Percentiles rank a stretch among this genome's conserved stretches.
phyloP scores from a whole-genome alignment of 208 protist genomes.

The Porcisia hertigi region DNA sequence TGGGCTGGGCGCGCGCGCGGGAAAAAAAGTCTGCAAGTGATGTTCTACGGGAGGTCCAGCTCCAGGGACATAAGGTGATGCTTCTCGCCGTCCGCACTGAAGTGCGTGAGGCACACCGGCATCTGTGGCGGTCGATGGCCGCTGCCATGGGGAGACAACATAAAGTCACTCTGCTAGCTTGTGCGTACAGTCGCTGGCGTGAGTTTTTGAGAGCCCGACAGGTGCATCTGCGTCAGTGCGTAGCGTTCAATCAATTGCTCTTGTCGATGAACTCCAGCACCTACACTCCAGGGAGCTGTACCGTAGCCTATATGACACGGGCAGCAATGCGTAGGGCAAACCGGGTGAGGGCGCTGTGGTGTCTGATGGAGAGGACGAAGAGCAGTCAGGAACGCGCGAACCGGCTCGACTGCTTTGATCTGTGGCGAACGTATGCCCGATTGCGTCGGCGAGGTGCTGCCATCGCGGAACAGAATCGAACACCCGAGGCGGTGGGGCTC shows the following conservation, averaged over 20 bases:
- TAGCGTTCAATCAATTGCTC: conserved; percentile 53
- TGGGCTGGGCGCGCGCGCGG: background rate
- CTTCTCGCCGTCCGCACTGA: conserved; percentile 4
- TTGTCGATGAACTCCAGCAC: conserved; percentile 44
- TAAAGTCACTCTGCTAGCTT: background rate
- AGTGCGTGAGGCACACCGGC: background rate
- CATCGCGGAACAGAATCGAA: background rate
- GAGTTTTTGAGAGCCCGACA: conserved; percentile 5
- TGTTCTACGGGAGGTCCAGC: conserved; percentile 20
- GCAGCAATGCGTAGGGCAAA: conserved; percentile 6
- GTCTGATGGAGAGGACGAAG: conserved; percentile 23
- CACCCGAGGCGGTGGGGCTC: conserved; percentile 40
- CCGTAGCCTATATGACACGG: conserved; percentile 6
- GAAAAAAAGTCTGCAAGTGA: background rate
- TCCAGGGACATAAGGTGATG: conserved; percentile 9
- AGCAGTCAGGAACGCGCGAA: conserved; percentile 4
- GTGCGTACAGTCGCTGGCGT: conserved; percentile 26
- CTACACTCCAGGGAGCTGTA: conserved; percentile 15
- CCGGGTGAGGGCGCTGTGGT: conserved; percentile 34
- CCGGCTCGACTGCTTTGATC: conserved; percentile 29
- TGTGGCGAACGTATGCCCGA: conserved; percentile 32
- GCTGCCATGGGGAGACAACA: conserved; percentile 6
- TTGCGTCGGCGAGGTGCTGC: background rate
- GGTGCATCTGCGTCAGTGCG: conserved; percentile 18
- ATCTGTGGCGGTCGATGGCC: background rate